These are phyloP conservation scores for Citeromyces nyonsensis DNA, from an alignment of 805 yeast species.

Conservation along the genomic window DNA sequence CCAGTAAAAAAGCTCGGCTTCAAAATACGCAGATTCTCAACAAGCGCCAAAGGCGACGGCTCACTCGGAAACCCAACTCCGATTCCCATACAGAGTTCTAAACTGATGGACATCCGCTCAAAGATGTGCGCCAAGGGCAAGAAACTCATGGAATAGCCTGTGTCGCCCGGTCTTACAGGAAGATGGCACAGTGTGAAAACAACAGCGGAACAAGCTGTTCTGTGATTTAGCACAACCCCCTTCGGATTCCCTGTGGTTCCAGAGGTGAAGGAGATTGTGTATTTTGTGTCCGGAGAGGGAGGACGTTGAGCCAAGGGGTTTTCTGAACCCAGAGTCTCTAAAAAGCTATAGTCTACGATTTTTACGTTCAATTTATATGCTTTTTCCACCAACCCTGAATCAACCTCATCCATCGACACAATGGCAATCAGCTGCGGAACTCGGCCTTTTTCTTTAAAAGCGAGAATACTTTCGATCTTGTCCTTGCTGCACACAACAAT, in stretches of 20 bases:
- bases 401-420: slow-evolving; percentile 37
- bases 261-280: slow-evolving; percentile 33
- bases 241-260: slow-evolving; percentile 76
- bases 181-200: slow-evolving; percentile 6
- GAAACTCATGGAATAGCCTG: slow-evolving; percentile 3
- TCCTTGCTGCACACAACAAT: slow-evolving; percentile 33
- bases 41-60: slow-evolving; percentile 28
- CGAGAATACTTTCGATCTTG: slow-evolving; percentile 31
- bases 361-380: slow-evolving; percentile 10
- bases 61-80: slow-evolving; percentile 36
- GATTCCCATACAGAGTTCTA: slow-evolving; percentile 3
- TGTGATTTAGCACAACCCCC: slow-evolving; percentile 56
- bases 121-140: slow-evolving; percentile 7
- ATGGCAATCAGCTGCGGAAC: slow-evolving; percentile 31
- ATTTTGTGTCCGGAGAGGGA: slow-evolving; percentile 13
- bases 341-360: slow-evolving; percentile 20
- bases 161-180: too few relatives aligned
- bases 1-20: slow-evolving; percentile 37
- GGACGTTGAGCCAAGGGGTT: slow-evolving; percentile 28
- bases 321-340: slow-evolving; percentile 22
- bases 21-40: slow-evolving; percentile 40
- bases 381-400: slow-evolving; percentile 9
- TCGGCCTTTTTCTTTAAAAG: slow-evolving; percentile 20
- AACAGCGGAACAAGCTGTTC: slow-evolving; percentile 25
- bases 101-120: slow-evolving; percentile 6